Evolutionary conservation across 192 early-diverging fungal species (phyloP).

Genomic region (Anaeromyces robustus): DNA sequence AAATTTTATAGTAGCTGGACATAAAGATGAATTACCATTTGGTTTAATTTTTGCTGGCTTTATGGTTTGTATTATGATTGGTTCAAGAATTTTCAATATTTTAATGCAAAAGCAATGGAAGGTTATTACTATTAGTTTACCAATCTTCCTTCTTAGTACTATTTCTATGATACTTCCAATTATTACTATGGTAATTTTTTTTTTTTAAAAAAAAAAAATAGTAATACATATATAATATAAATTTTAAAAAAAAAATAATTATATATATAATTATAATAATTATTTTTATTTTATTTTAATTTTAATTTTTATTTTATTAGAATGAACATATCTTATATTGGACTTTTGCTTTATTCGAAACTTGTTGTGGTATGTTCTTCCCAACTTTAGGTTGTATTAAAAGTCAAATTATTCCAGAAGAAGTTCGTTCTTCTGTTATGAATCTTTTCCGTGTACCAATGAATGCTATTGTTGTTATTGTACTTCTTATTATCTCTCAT

Average conservation of each 20-base stretch:
- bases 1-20: background rate
- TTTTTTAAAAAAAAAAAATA: no score
- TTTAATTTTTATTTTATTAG: background rate
- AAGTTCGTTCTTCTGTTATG: conserved; percentile 36
- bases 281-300: no score
- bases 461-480: conserved; percentile 31
- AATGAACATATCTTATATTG: conserved; percentile 15
- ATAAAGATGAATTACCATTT: conserved; percentile 13
- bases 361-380: conserved; percentile 35
- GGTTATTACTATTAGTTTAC: background rate
- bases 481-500: conserved; percentile 18
- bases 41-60: conserved; percentile 28
- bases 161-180: background rate
- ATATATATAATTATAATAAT: no score
- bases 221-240: no score
- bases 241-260: no score
- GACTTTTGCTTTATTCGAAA: conserved; percentile 34
- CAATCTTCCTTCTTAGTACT: background rate
- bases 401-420: conserved; percentile 34
- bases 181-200: background rate
- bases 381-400: conserved; percentile 28
- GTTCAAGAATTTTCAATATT: conserved; percentile 15
- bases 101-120: conserved; percentile 2
- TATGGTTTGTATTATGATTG: conserved; percentile 33
- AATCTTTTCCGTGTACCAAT: conserved; percentile 43